These are phyloP conservation scores for Kodamaea sp. DNA, from an alignment of 1,139 yeast genomes.

Conservation along the genomic window DNA sequence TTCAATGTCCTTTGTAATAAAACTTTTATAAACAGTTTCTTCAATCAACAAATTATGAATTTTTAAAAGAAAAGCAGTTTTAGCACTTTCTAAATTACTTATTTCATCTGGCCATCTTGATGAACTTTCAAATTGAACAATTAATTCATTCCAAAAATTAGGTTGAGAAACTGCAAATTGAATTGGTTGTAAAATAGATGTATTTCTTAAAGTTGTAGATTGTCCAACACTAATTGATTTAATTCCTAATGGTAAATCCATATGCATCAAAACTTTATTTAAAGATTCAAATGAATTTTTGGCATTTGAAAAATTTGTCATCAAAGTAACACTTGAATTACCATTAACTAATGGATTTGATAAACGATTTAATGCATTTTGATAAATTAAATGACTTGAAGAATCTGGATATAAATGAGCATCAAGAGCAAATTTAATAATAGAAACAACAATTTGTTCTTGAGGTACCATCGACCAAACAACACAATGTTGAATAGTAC, in stretches of 20 bases:
- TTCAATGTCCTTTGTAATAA: conserved; percentile 50
- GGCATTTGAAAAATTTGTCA: conserved; percentile 52
- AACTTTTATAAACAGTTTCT: conserved; percentile 53
- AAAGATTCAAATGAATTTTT: conserved; percentile 65
- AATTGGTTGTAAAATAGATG: conserved; percentile 75
- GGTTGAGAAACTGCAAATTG: conserved; percentile 78
- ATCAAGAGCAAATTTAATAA: conserved; percentile 59
- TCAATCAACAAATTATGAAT: conserved; percentile 56
- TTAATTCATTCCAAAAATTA: conserved; percentile 75
- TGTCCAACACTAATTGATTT: conserved; percentile 67
- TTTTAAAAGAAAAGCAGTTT: conserved; percentile 81
- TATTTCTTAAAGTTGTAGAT: conserved; percentile 65
- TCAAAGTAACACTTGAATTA: conserved; percentile 50
- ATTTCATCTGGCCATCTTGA: conserved; percentile 96
- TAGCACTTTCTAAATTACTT: conserved; percentile 79
- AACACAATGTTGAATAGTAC: conserved; percentile 83
- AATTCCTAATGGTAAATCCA: conserved; percentile 69
- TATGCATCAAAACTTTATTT: conserved; percentile 47
- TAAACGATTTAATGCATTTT: conserved; percentile 6
- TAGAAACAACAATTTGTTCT: conserved; percentile 65
- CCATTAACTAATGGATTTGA: conserved; percentile 37
- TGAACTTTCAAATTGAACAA: conserved; percentile 85
- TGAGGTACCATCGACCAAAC: conserved; percentile 66
- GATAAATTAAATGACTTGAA: conserved; percentile 33
- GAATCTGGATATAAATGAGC: conserved; percentile 56